Conservation (phyloP, 2,329 filamentous ascomycete species). For the Volutella citrinella region DNA sequence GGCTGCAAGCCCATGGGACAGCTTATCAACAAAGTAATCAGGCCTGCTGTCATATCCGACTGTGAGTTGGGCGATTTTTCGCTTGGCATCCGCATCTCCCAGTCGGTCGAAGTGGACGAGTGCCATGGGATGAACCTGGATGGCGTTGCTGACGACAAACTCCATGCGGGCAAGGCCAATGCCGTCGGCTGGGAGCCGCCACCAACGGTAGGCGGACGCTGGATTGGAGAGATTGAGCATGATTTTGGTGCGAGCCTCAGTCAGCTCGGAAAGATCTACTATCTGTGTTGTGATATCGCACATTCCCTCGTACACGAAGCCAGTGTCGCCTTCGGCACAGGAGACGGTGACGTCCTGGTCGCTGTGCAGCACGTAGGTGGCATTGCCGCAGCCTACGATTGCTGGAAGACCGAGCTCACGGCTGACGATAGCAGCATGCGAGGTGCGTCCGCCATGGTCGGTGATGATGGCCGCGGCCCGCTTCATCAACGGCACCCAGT, state of each 20-base stretch:
- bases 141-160: conserved; percentile 35
- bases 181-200: conserved; percentile 35
- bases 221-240: conserved; percentile 39
- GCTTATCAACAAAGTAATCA: conserved; percentile 37
- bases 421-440: conserved; percentile 39
- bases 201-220: conserved; percentile 36
- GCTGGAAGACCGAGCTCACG: conserved; percentile 36
- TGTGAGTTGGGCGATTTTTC: conserved; percentile 27
- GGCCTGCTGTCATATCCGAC: conserved; percentile 31
- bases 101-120: conserved; percentile 32
- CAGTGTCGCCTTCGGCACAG: conserved; percentile 35
- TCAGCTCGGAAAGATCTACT: conserved; percentile 25
- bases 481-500: conserved; percentile 39
- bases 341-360: conserved; percentile 37
- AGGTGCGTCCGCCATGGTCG: conserved; percentile 36
- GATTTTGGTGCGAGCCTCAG: conserved; percentile 26
- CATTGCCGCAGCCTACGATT: conserved; percentile 33
- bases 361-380: conserved; percentile 34
- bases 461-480: conserved; percentile 34
- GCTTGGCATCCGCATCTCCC: conserved; percentile 22
- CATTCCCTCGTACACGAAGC: conserved; percentile 35
- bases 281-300: conserved; percentile 30
- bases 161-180: conserved; percentile 40
- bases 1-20: conserved; percentile 32
- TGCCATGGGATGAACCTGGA: conserved; percentile 36